Evolutionary conservation across 495 filamentous ascomycete genomes (phyloP).

Genomic region (Pseudoneurospora amorphoporcata): DNA sequence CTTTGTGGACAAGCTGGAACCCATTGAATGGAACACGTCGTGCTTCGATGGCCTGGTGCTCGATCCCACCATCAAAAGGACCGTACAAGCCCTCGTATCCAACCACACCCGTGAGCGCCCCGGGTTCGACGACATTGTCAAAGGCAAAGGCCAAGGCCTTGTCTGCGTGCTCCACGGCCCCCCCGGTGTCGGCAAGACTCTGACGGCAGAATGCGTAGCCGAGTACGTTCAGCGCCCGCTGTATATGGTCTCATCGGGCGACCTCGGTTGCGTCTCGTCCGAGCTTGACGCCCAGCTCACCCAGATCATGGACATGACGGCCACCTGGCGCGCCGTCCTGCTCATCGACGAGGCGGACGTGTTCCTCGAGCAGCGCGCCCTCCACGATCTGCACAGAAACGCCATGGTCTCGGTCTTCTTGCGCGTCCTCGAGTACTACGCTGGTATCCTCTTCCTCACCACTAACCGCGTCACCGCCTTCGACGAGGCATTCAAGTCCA

Average conservation of each 20-base stretch:
- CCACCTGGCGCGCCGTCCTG: slow-evolving; percentile 39
- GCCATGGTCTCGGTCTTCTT: slow-evolving; percentile 37
- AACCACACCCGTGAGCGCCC: slow-evolving; percentile 21
- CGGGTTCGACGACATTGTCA: slow-evolving; percentile 27
- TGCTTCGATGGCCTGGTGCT: slow-evolving; percentile 49
- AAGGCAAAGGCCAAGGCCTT: slow-evolving; percentile 26
- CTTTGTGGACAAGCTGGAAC: slow-evolving; percentile 17
- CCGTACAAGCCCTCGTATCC: slow-evolving; percentile 42
- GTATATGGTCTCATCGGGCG: slow-evolving; percentile 42
- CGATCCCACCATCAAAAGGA: slow-evolving; percentile 37
- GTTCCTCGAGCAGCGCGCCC: slow-evolving; percentile 33
- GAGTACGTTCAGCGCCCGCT: slow-evolving; percentile 43
- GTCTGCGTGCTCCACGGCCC: slow-evolving; percentile 34
- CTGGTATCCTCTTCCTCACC: slow-evolving; percentile 39
- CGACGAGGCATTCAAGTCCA: slow-evolving; percentile 33
- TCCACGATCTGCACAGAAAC: slow-evolving; percentile 36
- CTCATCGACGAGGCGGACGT: slow-evolving; percentile 44
- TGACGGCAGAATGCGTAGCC: slow-evolving; percentile 37
- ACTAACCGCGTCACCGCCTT: slow-evolving; percentile 36
- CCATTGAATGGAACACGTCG: slow-evolving; percentile 21
- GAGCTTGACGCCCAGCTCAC: slow-evolving; percentile 27
- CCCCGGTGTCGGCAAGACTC: slow-evolving; percentile 30
- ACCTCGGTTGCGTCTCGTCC: slow-evolving; percentile 34
- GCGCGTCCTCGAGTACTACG: slow-evolving; percentile 37
- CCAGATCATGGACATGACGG: slow-evolving; percentile 37